phyloP scores from a whole-genome alignment of 1,284 basidiomycete genomes.

The Ceratobasidium sp. region DNA sequence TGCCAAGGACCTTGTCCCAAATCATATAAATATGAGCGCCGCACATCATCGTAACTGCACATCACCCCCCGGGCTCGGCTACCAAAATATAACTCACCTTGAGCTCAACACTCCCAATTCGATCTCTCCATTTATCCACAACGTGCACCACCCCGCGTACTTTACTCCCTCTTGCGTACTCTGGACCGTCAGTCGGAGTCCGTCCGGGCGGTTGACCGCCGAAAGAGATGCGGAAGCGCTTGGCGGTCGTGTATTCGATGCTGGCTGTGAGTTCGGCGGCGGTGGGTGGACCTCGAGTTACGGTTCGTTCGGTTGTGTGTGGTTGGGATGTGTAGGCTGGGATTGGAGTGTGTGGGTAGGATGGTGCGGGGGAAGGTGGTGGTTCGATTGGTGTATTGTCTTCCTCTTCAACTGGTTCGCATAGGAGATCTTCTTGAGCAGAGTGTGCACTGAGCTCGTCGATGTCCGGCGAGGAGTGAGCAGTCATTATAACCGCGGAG shows the following conservation, averaged over 20 bases:
- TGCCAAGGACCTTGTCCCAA: constrained; percentile 36
- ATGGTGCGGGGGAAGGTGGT: constrained; percentile 31
- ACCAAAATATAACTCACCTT: too few species aligned
- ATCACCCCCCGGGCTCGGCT: neutral
- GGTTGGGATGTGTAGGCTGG: constrained; percentile 47
- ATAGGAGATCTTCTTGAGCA: constrained; percentile 28
- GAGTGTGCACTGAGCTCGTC: constrained; percentile 40
- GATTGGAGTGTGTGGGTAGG: constrained; percentile 40
- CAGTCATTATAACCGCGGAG: constrained; percentile 15
- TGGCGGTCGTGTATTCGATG: constrained; percentile 37
- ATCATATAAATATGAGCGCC: neutral
- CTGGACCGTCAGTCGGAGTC: constrained; percentile 24
- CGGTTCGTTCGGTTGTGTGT: constrained; percentile 39
- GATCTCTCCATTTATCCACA: constrained; percentile 26
- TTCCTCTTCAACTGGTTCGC: too few species aligned
- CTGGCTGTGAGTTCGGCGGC: constrained; percentile 40
- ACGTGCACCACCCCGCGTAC: constrained; percentile 42
- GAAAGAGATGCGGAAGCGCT: constrained; percentile 45
- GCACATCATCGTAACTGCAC: too few species aligned
- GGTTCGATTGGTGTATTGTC: neutral
- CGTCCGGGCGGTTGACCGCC: constrained; percentile 32
- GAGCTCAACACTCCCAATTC: constrained; percentile 41
- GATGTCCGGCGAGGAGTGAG: constrained; percentile 40
- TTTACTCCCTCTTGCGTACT: constrained; percentile 43
- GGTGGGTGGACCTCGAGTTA: constrained; percentile 43